phyloP scores from a whole-genome alignment of 805 yeast species.

The baker's yeast (Saccharomyces cerevisiae) region DNA sequence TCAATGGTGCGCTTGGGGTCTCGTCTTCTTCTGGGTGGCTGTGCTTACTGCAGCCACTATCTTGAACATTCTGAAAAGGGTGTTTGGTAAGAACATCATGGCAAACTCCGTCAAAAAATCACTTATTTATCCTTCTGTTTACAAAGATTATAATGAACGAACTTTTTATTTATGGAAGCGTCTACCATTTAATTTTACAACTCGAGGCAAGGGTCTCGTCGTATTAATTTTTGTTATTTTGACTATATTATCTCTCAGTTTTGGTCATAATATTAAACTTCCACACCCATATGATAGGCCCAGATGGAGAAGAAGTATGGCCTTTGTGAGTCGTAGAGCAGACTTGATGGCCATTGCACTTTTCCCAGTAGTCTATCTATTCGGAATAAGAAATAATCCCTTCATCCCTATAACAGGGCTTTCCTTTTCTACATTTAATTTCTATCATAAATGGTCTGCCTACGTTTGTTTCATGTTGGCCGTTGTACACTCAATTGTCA shows the following conservation, averaged over 20 bases:
- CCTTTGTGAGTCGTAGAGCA: constrained; percentile 45
- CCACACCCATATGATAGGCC: constrained; percentile 34
- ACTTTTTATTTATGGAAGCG: constrained; percentile 12
- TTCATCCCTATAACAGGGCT: constrained; percentile 55
- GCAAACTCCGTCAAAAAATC: constrained; percentile 19
- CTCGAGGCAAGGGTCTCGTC: constrained; percentile 26
- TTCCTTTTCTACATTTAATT: constrained; percentile 49
- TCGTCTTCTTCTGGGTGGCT: constrained; percentile 35
- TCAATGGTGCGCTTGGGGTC: constrained; percentile 41
- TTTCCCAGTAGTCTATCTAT: constrained; percentile 51
- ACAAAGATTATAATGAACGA: constrained; percentile 16
- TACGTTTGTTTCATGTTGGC: constrained; percentile 42
- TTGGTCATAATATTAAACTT: constrained; percentile 31
- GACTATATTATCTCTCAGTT: constrained; percentile 28
- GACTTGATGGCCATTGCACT: constrained; percentile 43
- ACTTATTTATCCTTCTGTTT: constrained; percentile 23
- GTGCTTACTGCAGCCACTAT: constrained; percentile 29
- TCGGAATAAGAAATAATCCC: constrained; percentile 70
- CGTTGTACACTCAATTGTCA: constrained; percentile 48
- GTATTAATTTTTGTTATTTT: constrained; percentile 27
- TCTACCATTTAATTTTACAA: constrained; percentile 29
- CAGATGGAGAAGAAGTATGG: constrained; percentile 30
- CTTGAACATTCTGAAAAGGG: constrained; percentile 21
- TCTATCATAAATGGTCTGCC: constrained; percentile 61
- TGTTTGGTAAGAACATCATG: constrained; percentile 13